Base-by-base conservation (phyloP, 1,139 yeast species). In the Geotrichum klebahnii region DNA sequence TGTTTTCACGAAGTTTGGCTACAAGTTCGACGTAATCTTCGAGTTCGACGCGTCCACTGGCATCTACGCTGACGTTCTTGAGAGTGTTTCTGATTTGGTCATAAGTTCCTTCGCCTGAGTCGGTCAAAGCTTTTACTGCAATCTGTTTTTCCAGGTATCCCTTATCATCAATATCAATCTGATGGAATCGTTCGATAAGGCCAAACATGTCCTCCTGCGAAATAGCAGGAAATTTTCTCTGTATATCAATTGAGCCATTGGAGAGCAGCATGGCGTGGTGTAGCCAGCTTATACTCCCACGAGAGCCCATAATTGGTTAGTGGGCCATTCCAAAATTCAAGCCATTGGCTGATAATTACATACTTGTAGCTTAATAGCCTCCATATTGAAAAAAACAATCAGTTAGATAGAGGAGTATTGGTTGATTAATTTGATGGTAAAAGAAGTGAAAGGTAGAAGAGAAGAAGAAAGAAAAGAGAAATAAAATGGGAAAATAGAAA, bases 81-180 rank as follows among this genome's bases (percentile, higher is more conserved):
- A 92, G 77, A 1, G 97, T 86, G 67, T 89, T 95, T 72, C 99
- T 84, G 35, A 95, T 92, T 58, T 85, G 86, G 67, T 92, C 98
- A 65, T 92, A 92, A 36, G 89, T 69, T 49, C 86, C 92, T 46
- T 79, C 79, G 20, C 97, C 97, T 36, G 80, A 71, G 56, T 82
- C 81, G 22, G 95, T 80, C 42, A 89, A 81, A 2, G 90, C 80
- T 65, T 89, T 89, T 66, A 90, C 84, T 31, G 86, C 94, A 52
- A 84, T 85, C 66, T 85, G 90, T 71, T 90, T 92, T 64, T 90
- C 97, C 36, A 84, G 90, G 79, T 90, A 88, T n/a, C 99, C 99
- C 61, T 84, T 82, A 61, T 92, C 98, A 43, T 90, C 95, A 40
- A 83, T 63, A 63, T 92, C 99, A 59, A 94, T 84, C 55, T 74